Evolutionary conservation across 495 filamentous ascomycete species (phyloP).

Genomic region (Aspergillus bertholletiae): DNA sequence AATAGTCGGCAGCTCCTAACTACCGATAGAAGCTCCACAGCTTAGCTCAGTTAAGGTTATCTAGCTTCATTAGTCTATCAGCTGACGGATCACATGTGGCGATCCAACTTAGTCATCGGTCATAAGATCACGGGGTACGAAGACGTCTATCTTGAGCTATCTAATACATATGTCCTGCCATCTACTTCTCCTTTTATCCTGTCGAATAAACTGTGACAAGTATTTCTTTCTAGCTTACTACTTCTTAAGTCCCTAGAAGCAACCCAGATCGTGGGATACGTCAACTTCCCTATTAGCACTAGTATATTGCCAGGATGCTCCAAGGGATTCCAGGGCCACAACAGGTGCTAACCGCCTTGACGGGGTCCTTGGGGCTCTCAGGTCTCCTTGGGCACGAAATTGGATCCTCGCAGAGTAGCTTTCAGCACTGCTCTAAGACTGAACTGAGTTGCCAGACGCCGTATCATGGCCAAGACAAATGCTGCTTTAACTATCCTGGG

Average conservation of each 20-base stretch:
- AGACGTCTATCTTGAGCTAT: neutral
- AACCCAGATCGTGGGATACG: neutral
- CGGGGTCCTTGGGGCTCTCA: slow-evolving; percentile 32
- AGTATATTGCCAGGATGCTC: slow-evolving; percentile 13
- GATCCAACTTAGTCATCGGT: slow-evolving; percentile 8
- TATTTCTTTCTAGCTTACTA: neutral
- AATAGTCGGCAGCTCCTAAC: too few relatives aligned
- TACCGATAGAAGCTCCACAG: too few relatives aligned
- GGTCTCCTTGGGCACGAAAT: slow-evolving; percentile 14
- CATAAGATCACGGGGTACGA: neutral
- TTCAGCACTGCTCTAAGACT: slow-evolving; percentile 41
- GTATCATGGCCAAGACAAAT: slow-evolving; percentile 56
- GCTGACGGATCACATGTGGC: slow-evolving; percentile 6
- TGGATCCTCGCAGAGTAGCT: slow-evolving; percentile 5
- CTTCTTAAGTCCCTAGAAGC: neutral
- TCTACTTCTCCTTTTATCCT: neutral
- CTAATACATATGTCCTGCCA: neutral
- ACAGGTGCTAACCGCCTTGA: slow-evolving; percentile 36
- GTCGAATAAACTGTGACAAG: neutral
- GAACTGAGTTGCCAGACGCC: slow-evolving; percentile 58
- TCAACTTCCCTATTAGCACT: neutral
- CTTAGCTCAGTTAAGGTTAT: neutral
- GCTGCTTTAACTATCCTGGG: slow-evolving; percentile 81
- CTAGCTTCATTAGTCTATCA: slow-evolving; percentile 2
- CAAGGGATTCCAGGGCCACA: slow-evolving; percentile 37